phyloP scores from a whole-genome alignment of 1,284 basidiomycete genomes.

The Peniophora sp. region DNA sequence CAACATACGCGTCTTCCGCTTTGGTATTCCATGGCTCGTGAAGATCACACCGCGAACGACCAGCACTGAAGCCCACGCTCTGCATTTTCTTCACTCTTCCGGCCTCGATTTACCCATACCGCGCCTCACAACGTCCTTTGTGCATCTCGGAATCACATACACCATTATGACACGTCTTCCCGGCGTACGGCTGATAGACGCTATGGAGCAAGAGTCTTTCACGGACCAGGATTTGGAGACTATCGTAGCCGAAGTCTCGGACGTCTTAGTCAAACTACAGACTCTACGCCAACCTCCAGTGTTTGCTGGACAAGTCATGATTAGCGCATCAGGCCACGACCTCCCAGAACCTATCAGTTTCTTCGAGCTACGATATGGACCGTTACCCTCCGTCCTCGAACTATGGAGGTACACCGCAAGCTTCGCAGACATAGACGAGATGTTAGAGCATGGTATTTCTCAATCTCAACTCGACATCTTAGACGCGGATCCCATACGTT shows the following conservation, averaged over 20 bases:
- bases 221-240: background rate
- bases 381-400: slow-evolving; percentile 12
- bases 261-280: slow-evolving; percentile 12
- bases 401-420: background rate
- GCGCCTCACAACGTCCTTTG: slow-evolving; percentile 11
- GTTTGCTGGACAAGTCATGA: slow-evolving; percentile 14
- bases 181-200: slow-evolving; percentile 9
- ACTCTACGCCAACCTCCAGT: slow-evolving; percentile 10
- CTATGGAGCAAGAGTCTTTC: background rate
- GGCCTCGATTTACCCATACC: slow-evolving; percentile 15
- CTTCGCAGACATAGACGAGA: slow-evolving; percentile 10
- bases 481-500: slow-evolving; percentile 11
- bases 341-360: slow-evolving; percentile 13
- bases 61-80: slow-evolving; percentile 15
- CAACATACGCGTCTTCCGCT: slow-evolving; percentile 10
- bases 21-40: slow-evolving; percentile 14
- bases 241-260: slow-evolving; percentile 9
- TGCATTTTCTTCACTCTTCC: slow-evolving; percentile 12
- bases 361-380: slow-evolving; percentile 11
- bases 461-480: slow-evolving; percentile 1
- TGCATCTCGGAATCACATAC: slow-evolving; percentile 11
- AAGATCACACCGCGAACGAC: slow-evolving; percentile 10
- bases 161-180: slow-evolving; percentile 16
- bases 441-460: background rate
- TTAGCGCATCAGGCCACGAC: slow-evolving; percentile 16